Evolutionary conservation across 805 yeast species (phyloP).

Genomic region (Yamadazyma insecticola): DNA sequence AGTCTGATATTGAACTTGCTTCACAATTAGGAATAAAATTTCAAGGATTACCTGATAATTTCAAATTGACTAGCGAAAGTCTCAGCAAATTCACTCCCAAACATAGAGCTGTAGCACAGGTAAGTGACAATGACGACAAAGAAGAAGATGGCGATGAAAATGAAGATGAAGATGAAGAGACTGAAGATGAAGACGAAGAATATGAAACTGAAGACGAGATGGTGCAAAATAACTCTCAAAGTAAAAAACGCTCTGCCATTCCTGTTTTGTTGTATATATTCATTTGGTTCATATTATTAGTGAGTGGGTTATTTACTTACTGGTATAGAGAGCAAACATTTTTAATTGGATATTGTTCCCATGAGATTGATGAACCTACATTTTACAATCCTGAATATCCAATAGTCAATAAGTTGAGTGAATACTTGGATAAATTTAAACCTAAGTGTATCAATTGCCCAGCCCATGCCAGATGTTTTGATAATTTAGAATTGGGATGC

Average conservation of each 20-base stretch:
- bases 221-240: neutral
- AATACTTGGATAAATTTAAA: constrained; percentile 40
- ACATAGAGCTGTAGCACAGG: constrained; percentile 9
- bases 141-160: constrained; percentile 2
- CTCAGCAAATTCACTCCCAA: constrained; percentile 13
- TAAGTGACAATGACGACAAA: constrained; percentile 2
- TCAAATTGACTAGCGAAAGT: constrained; percentile 2
- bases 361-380: constrained; percentile 45
- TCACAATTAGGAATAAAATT: constrained; percentile 2
- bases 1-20: neutral
- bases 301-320: constrained; percentile 37
- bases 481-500: constrained; percentile 58
- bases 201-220: neutral
- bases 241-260: neutral
- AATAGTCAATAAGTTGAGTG: constrained; percentile 35
- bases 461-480: constrained; percentile 69
- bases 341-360: constrained; percentile 72
- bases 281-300: constrained; percentile 31
- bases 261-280: constrained; percentile 6
- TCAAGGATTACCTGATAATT: too few species aligned
- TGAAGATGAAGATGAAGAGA: constrained; percentile 3
- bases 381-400: constrained; percentile 27
- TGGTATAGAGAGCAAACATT: constrained; percentile 66
- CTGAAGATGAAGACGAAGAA: constrained; percentile 3
- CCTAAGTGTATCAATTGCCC: constrained; percentile 81